Base-by-base conservation (phyloP, 305 asterid species). In the Fraxinus platypoda region DNA sequence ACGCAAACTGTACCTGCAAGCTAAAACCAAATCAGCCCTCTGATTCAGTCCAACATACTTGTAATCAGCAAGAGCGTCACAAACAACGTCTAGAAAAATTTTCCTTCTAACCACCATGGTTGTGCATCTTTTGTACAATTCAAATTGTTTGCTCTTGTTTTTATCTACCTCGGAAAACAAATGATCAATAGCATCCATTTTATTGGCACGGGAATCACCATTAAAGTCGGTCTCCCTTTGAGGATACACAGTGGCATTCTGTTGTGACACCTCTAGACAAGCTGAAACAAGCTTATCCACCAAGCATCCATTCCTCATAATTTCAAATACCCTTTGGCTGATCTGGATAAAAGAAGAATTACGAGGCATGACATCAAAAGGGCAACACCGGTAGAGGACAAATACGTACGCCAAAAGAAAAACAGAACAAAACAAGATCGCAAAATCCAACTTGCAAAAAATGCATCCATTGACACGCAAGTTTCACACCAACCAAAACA, bases 11-110 rank as follows among this genome's bases (percentile, higher is more conserved):
- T 91, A 96, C 99, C 98, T 96, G 98, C 98, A 96, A 64, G 97
- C 98, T 84, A 92, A 88, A 82, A 88, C 82, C 87, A 96, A 85
- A 86, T 96, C 98, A 81, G 97, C 97, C 90, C 94, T 91, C 87
- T 96, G 99, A 85, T 96, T 92, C 38, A 93, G 94, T 43, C 97
- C 98, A 31, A 96, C 91, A 83, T 94, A 96, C 88, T 94, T 96
- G 92, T 94, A 96, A 77, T 91, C 98, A 0, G 97, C 88, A 74
- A 96, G 97, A 80, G 97, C 97, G 86, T 91, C 93, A 78, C 97
- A 94, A 57, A 91, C 93, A 84, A 91, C 90, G 82, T 96, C 95
- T 57, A 96, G 89, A 80, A 96, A 94, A 5, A 81, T 75, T 17
- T 82, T 91, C 84, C 99, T 92, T 82, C 84, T 85, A 80, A 94